Base-by-base conservation (phyloP, 805 yeast species). In the Hanseniaspora lachancei region DNA sequence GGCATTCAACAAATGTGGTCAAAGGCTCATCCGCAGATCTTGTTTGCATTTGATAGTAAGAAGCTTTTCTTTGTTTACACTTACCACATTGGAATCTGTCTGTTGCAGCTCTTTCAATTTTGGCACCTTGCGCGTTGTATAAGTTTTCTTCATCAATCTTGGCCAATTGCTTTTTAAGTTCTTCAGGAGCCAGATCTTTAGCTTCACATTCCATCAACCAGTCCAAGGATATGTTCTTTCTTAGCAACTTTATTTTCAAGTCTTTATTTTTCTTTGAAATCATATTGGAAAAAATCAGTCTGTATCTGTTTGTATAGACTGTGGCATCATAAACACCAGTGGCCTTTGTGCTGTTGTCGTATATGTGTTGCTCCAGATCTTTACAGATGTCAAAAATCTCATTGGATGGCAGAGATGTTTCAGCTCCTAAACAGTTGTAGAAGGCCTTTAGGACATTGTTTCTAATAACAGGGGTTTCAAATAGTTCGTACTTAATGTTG, bases 11-110 rank as follows among this genome's bases (percentile, higher is more conserved):
- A 68, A 93, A 93, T 1, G 98, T 93, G 8, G 98, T 93, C 64
- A 93, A 78, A 58, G 98, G 98, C 71, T 93, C 98, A 79, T 93
- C 98, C 20, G 98, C 98, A 57, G 96, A 86, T 71, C 98, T 78
- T 36, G 98, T 93, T 75, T 93, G 98, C 84, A 93, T 78, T 73
- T 93, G 98, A 70, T 89, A 91, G 69, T 93, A 93, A 62, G 95
- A 85, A 43, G 93, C 98, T 74, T 88, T 89, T 77, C 89, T 89
- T 68, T 89, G 91, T 71, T 91, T 93, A 78, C 98, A 93, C 70
- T 91, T 93, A 51, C 97, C 97, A 72, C 98, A 93, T 1, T 95
- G 84, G 69, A 93, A 93, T 69, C 97, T 77, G 69, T 91, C 97
- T 8, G 98, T 93, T 40, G 88, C 89, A 0, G 97, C 95, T 63